phyloP scores from a whole-genome alignment of 2,329 filamentous ascomycete species.

The Zasmidium cellare region DNA sequence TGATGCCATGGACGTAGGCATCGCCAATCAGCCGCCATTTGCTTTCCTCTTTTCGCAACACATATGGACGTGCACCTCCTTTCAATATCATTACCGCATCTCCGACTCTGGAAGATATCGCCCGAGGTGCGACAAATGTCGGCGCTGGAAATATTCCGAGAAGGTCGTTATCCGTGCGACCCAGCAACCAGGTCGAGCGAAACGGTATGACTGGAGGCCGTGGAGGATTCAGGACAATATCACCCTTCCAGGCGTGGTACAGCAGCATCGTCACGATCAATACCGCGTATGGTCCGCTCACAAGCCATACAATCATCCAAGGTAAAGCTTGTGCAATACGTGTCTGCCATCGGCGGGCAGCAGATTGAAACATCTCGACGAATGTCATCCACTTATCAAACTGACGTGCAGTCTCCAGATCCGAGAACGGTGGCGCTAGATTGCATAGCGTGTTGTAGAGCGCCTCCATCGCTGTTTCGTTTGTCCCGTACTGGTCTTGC shows the following conservation, averaged over 20 bases:
- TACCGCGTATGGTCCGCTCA: neutral
- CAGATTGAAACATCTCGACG: neutral
- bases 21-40: neutral
- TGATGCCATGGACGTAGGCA: neutral
- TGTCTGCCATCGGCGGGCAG: neutral
- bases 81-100: neutral
- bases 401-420: neutral
- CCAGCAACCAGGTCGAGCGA: neutral
- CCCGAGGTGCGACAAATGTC: neutral
- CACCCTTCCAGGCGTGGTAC: neutral
- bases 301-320: neutral
- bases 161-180: neutral
- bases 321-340: neutral
- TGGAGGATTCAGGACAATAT: neutral
- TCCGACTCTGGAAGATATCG: neutral
- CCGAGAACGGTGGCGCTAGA: neutral
- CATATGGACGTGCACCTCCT: neutral
- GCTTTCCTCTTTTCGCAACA: neutral
- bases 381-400: neutral
- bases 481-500: neutral
- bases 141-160: neutral
- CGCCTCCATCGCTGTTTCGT: neutral
- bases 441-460: neutral
- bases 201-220: neutral
- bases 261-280: neutral